Percentiles rank a stretch among this genome's conserved stretches.
These are phyloP conservation scores for Amanita jacksonii DNA, from an alignment of 768 basidiomycete genomes.

Conservation along the genomic window DNA sequence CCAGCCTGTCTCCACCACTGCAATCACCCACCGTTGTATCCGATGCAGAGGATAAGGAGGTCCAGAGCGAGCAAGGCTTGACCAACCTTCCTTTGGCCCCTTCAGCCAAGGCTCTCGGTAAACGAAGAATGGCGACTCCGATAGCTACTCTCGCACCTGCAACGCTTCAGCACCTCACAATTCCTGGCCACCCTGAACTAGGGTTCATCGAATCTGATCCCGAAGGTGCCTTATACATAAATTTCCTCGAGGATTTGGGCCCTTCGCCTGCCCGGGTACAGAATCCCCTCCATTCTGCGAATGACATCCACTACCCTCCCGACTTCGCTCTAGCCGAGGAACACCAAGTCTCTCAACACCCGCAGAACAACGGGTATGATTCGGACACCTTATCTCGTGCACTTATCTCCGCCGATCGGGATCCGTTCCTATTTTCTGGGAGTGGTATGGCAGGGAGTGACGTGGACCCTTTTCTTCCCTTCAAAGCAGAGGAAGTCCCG, in stretches of 20 bases:
- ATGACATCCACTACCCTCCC: not conserved
- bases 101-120: conserved; percentile 25
- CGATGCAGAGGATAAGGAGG: not conserved
- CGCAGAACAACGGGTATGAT: not conserved
- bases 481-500: not conserved
- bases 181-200: not conserved
- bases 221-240: conserved; percentile 1
- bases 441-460: not conserved
- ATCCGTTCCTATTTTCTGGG: conserved; percentile 4
- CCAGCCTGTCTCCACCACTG: not conserved
- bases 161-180: not conserved
- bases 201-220: conserved; percentile 1
- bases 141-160: not conserved
- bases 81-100: conserved; percentile 9
- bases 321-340: not conserved
- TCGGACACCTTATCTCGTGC: conserved; percentile 2
- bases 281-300: not conserved
- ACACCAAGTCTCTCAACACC: not conserved
- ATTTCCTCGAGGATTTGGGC: conserved; percentile 3
- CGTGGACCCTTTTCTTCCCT: not conserved
- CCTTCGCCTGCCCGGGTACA: not conserved
- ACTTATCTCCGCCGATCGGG: conserved; percentile 4
- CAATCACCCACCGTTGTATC: not conserved
- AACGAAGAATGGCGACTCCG: conserved; percentile 17
- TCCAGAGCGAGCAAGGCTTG: not conserved